Percentiles rank a stretch among this genome's conserved stretches.
phyloP scores from a whole-genome alignment of 192 early-diverging fungal species.

The Dimargaris cristalligena region DNA sequence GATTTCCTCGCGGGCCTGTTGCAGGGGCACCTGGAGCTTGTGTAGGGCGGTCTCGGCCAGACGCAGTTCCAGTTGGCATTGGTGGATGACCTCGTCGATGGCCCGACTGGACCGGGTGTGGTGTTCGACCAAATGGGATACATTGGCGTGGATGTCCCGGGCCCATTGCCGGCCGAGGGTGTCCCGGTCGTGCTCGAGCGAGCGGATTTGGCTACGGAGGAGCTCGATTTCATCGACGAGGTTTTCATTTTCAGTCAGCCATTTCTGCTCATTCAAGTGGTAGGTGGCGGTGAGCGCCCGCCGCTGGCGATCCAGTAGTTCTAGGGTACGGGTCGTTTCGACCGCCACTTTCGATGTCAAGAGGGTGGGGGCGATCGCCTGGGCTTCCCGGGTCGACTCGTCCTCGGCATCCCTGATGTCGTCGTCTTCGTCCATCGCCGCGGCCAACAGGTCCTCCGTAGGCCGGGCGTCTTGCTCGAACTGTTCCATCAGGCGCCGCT shows the following conservation, averaged over 20 bases:
- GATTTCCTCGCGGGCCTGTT: not conserved
- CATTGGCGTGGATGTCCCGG: not conserved
- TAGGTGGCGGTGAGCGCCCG: not conserved
- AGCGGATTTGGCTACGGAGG: slow-evolving; percentile 1
- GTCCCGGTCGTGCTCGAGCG: not conserved
- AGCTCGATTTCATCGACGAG: not conserved
- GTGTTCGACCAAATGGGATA: not conserved
- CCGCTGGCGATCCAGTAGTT: not conserved
- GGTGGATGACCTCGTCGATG: not conserved
- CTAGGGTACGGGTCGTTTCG: not conserved
- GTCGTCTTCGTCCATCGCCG: not conserved
- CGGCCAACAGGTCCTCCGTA: not conserved
- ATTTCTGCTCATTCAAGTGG: not conserved
- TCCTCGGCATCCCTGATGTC: not conserved
- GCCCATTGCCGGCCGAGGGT: not conserved
- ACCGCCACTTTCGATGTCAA: not conserved
- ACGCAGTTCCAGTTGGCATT: not conserved
- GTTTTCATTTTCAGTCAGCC: not conserved
- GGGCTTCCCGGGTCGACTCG: not conserved
- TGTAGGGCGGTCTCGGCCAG: not conserved
- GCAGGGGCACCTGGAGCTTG: no score
- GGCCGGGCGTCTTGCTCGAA: not conserved
- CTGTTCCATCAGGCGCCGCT: not conserved
- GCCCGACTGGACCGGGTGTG: not conserved
- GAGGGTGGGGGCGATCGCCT: not conserved